Conservation (phyloP, 2,329 filamentous ascomycete species). For the Aspergillus sp. region DNA sequence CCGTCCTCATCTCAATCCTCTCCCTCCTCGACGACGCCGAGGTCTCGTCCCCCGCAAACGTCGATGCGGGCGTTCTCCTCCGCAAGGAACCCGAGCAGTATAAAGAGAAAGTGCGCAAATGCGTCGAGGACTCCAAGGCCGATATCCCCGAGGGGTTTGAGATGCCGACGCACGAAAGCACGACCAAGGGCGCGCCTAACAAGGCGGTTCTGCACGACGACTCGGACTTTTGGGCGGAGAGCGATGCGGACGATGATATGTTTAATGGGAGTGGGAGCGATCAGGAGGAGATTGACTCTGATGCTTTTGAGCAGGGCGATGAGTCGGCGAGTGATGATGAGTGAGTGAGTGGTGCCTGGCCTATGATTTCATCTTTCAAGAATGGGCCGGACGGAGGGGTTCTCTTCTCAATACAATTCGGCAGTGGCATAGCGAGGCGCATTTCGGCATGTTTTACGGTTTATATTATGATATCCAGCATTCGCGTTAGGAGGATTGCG, state of each 20-base stretch:
- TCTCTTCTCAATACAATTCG: not conserved
- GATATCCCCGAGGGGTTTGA: slow-evolving; percentile 77
- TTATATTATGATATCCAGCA: slow-evolving; percentile 9
- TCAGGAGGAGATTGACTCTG: slow-evolving; percentile 47
- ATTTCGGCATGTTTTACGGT: slow-evolving; percentile 7
- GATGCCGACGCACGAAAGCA: slow-evolving; percentile 73
- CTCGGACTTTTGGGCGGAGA: slow-evolving; percentile 75
- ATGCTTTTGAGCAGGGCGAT: slow-evolving; percentile 45
- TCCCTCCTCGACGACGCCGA: slow-evolving; percentile 92
- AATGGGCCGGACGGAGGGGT: not conserved
- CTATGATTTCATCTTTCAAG: not conserved
- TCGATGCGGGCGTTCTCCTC: slow-evolving; percentile 85
- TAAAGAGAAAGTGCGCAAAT: slow-evolving; percentile 65
- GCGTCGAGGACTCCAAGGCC: slow-evolving; percentile 70
- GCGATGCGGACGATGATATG: slow-evolving; percentile 69
- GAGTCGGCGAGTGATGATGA: slow-evolving; percentile 61
- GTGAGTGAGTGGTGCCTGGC: slow-evolving; percentile 10
- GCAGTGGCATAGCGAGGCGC: slow-evolving; percentile 16
- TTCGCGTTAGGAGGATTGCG: not conserved
- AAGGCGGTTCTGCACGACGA: slow-evolving; percentile 69
- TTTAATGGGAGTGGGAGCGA: slow-evolving; percentile 71
- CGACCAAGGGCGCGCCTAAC: slow-evolving; percentile 37
- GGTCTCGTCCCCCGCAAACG: slow-evolving; percentile 89
- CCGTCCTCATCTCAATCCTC: slow-evolving; percentile 87
- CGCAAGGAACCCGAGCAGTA: slow-evolving; percentile 71